Conservation (phyloP, 352 stramenopile genomes). For the Phytopythium chamaehyphon region DNA sequence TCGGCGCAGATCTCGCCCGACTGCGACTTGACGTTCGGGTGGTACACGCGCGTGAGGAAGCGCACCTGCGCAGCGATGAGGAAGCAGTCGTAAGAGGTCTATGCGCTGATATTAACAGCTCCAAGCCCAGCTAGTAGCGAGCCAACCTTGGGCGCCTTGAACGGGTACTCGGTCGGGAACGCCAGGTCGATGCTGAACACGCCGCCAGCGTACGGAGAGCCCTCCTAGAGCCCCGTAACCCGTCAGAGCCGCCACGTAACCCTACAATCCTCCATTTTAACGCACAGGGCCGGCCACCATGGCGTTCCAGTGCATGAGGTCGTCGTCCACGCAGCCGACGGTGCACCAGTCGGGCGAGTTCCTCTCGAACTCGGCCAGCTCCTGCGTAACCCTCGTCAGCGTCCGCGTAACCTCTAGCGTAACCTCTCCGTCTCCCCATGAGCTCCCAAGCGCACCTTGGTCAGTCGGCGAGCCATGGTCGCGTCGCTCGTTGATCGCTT, state of each 20-base stretch:
- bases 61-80: slow-evolving; percentile 46
- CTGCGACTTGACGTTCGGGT: slow-evolving; percentile 96
- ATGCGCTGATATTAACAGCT: background rate
- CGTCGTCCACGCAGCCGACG: slow-evolving; percentile 80
- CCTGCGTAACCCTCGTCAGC: slow-evolving; percentile 24
- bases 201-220: slow-evolving; percentile 83
- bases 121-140: too few species aligned
- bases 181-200: slow-evolving; percentile 94
- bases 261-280: slow-evolving; percentile 1
- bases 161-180: slow-evolving; percentile 96
- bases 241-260: background rate
- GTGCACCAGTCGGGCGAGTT: slow-evolving; percentile 89
- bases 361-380: slow-evolving; percentile 86
- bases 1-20: slow-evolving; percentile 96
- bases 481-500: background rate
- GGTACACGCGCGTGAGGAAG: slow-evolving; percentile 95
- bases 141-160: slow-evolving; percentile 88
- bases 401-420: background rate
- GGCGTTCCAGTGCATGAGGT: slow-evolving; percentile 90
- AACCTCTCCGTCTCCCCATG: background rate
- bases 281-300: slow-evolving; percentile 87
- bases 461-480: slow-evolving; percentile 75
- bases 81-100: background rate
- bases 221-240: slow-evolving; percentile 35
- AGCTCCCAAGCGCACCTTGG: slow-evolving; percentile 42